Evolutionary conservation across 371 early-diverging fungal genomes (phyloP).

Genomic region (Apophysomyces trapeziformis): DNA sequence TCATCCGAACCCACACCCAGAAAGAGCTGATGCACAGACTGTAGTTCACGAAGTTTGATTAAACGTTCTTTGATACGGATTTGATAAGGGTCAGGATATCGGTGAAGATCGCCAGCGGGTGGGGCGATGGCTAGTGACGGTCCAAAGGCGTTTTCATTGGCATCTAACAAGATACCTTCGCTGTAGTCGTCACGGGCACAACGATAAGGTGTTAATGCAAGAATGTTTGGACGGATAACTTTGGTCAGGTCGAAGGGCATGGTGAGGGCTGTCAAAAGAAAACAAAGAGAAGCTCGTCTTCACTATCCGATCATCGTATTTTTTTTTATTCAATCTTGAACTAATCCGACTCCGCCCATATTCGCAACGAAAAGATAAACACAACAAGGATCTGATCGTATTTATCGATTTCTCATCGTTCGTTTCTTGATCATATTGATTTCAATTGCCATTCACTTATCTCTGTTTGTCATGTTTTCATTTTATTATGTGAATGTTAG

Average conservation of each 20-base stretch:
- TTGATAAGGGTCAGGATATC: constrained; percentile 97
- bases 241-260: constrained; percentile 71
- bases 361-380: not conserved
- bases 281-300: not conserved
- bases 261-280: not conserved
- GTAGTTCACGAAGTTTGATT: constrained; percentile 68
- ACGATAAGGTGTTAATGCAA: constrained; percentile 89
- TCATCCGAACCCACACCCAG: constrained; percentile 98
- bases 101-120: constrained; percentile 67
- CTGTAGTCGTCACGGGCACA: constrained; percentile 97
- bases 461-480: too few relatives aligned
- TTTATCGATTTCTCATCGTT: not conserved
- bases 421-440: not conserved
- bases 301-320: not conserved
- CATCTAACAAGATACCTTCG: constrained; percentile 92
- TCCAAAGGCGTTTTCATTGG: constrained; percentile 97
- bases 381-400: too few relatives aligned
- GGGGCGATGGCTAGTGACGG: constrained; percentile 54
- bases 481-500: not conserved
- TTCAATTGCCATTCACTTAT: too few relatives aligned
- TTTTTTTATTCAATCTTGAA: not conserved
- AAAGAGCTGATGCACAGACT: constrained; percentile 76
- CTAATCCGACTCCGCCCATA: constrained; percentile 4
- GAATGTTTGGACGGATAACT: constrained; percentile 93
- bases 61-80: constrained; percentile 77